These are phyloP conservation scores for Lodderomyces jiufengensis DNA, from an alignment of 1,139 yeast genomes.

Conservation along the genomic window DNA sequence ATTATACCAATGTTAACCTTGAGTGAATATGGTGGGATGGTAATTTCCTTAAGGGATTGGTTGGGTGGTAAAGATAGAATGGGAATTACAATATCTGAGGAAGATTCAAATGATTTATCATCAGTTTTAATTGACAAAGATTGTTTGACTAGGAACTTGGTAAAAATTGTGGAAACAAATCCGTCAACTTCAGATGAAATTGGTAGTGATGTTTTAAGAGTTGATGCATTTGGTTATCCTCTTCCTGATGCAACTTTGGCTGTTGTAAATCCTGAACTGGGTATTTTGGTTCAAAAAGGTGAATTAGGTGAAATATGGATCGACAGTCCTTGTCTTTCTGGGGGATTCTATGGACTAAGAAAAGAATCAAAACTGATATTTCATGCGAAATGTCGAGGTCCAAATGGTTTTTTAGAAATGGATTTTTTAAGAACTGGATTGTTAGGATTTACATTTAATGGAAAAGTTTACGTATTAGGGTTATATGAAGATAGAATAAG, in stretches of 20 bases:
- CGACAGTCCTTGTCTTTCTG: conserved; percentile 82
- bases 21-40: conserved; percentile 96
- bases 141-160: conserved; percentile 72
- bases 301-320: conserved; percentile 99
- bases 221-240: conserved; percentile 93
- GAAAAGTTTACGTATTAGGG: conserved; percentile 85
- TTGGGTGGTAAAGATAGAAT: conserved; percentile 63
- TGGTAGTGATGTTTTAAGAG: conserved; percentile 52
- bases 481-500: conserved; percentile 87
- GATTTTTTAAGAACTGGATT: conserved; percentile 88
- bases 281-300: conserved; percentile 59
- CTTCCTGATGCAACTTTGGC: conserved; percentile 92
- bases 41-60: conserved; percentile 90
- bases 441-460: conserved; percentile 81
- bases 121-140: conserved; percentile 80
- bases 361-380: conserved; percentile 72
- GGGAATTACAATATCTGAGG: conserved; percentile 41
- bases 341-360: conserved; percentile 77
- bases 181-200: conserved; percentile 56
- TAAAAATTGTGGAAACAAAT: conserved; percentile 62
- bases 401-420: conserved; percentile 62
- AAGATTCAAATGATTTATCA: conserved; percentile 42
- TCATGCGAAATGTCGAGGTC: conserved; percentile 76
- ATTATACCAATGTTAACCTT: conserved; percentile 87
- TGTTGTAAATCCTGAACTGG: conserved; percentile 88